phyloP scores from a whole-genome alignment of 164 flowering plant species.

The Euptelea pleiosperma region DNA sequence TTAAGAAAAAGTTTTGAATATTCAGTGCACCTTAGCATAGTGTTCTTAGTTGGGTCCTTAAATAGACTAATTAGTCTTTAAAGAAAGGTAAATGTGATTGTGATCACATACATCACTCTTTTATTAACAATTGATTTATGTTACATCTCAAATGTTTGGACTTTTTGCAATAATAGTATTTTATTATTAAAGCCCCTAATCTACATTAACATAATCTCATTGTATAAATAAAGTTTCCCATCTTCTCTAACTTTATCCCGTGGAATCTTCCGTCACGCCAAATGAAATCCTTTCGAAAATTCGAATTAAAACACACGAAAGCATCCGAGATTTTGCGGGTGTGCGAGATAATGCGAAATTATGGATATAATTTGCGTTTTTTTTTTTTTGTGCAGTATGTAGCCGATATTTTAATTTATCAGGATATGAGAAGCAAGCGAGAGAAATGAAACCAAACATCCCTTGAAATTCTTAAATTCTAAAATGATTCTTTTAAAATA shows the following conservation, averaged over 20 bases:
- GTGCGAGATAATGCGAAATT: too few species aligned
- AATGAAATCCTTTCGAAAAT: background rate
- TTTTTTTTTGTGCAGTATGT: too few species aligned
- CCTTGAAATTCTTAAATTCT: too few species aligned
- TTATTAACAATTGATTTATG: conserved; percentile 10
- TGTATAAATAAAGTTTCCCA: background rate
- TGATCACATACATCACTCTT: conserved; percentile 15
- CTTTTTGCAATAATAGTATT: too few species aligned
- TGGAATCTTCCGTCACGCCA: conserved; percentile 8
- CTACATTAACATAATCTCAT: too few species aligned
- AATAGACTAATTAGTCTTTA: conserved; percentile 7
- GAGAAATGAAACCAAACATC: background rate
- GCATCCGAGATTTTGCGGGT: too few species aligned
- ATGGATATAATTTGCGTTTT: too few species aligned
- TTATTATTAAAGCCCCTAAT: too few species aligned
- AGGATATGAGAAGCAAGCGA: background rate
- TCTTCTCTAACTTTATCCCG: background rate
- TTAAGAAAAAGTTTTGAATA: background rate
- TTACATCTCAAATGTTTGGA: conserved; percentile 8
- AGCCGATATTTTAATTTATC: background rate
- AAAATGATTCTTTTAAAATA: too few species aligned
- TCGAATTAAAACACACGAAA: background rate
- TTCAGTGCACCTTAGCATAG: conserved; percentile 11
- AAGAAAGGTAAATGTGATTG: conserved; percentile 3
- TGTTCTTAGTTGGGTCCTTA: conserved; percentile 4